A percentile compares a stretch with the other conserved stretches of the same genome.
phyloP scores from a whole-genome alignment of 805 yeast genomes.

The Saccharomyces paradoxus region DNA sequence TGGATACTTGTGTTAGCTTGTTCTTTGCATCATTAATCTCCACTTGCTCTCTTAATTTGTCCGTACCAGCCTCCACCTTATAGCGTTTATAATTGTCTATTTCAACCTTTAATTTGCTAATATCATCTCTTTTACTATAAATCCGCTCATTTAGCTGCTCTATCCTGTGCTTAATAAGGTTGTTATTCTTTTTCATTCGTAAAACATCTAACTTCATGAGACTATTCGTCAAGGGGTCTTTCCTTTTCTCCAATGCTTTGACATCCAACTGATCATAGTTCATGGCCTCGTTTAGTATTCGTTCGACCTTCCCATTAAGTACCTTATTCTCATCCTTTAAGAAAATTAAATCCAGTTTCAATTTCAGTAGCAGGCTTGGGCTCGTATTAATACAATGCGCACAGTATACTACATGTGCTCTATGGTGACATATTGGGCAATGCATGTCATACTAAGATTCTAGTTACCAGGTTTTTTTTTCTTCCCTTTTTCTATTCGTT shows the following conservation, averaged over 20 bases:
- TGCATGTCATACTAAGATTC: conserved; percentile 3
- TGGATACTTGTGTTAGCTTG: conserved; percentile 9
- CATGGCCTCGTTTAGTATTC: conserved; percentile 12
- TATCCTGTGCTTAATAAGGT: conserved; percentile 11
- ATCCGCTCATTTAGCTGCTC: conserved; percentile 7
- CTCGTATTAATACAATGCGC: conserved; percentile 24
- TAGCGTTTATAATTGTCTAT: neutral
- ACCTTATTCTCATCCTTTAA: conserved; percentile 9
- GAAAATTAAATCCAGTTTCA: conserved; percentile 12
- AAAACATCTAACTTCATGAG: conserved; percentile 11
- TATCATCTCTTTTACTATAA: conserved; percentile 5
- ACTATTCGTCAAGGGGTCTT: neutral
- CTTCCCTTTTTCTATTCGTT: neutral
- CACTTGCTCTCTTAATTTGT: neutral
- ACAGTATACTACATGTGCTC: conserved; percentile 16
- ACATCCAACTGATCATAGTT: neutral
- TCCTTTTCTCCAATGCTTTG: neutral
- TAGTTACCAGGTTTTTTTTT: neutral
- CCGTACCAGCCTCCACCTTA: neutral
- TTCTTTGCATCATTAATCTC: conserved; percentile 3
- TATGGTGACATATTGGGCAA: conserved; percentile 19
- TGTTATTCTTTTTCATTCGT: conserved; percentile 13
- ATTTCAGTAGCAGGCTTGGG: conserved; percentile 16
- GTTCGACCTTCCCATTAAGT: conserved; percentile 14
- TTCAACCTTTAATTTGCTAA: neutral